Conservation (phyloP, 176 grass and related monocot genomes). For the Cenchrus americanus region DNA sequence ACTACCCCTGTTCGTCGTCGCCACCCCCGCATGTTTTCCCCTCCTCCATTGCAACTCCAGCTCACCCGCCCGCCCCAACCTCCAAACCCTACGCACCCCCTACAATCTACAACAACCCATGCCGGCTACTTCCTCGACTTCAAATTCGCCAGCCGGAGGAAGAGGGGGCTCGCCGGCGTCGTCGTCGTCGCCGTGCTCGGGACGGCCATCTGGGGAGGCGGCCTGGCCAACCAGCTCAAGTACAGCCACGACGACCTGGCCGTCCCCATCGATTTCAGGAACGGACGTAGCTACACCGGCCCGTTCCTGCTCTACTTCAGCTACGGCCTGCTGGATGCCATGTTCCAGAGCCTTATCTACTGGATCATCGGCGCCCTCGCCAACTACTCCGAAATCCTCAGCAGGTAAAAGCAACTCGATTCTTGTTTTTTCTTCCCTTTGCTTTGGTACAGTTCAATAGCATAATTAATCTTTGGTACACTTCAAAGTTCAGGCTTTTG, state of each 20-base stretch:
- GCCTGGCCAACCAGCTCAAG: conserved; percentile 65
- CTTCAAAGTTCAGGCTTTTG: not conserved
- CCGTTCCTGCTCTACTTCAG: conserved; percentile 91
- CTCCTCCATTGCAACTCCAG: too few species aligned
- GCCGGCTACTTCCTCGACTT: conserved; percentile 86
- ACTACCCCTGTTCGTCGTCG: too few species aligned
- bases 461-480: not conserved
- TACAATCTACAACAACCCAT: too few species aligned
- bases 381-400: conserved; percentile 74
- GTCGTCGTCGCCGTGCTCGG: conserved; percentile 55
- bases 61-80: too few species aligned
- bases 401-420: conserved; percentile 58
- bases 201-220: conserved; percentile 85
- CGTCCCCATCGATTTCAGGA: conserved; percentile 71
- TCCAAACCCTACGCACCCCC: too few species aligned
- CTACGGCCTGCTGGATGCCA: conserved; percentile 88
- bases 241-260: conserved; percentile 6
- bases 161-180: conserved; percentile 55
- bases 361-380: conserved; percentile 86
- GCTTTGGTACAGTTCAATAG: not conserved
- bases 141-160: conserved; percentile 65
- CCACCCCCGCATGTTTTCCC: too few species aligned
- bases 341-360: conserved; percentile 97
- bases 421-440: not conserved
- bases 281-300: conserved; percentile 34